Base-by-base conservation (phyloP, 2,329 filamentous ascomycete species). In the Calonectria hongkongensis region DNA sequence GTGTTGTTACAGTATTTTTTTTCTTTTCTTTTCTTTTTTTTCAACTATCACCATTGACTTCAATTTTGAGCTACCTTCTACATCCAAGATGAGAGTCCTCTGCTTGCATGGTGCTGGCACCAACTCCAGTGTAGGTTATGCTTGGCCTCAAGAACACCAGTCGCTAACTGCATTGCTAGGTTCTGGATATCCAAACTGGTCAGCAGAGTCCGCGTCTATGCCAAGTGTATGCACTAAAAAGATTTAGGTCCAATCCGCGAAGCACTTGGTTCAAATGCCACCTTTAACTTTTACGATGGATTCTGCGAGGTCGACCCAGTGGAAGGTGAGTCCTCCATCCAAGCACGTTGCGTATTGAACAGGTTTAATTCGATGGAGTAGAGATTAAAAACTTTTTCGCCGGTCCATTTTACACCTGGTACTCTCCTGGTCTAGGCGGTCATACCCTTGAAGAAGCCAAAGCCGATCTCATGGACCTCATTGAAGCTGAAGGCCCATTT, bases 321-420 rank as follows among this genome's bases (percentile, higher is more conserved):
- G 12, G 47, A 50, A 27, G 47, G 47, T 50, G 33, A 36, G 33
- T 12, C 10, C 10, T 12, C 33, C 12, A 12, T 36, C 33, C 33
- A 9, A 36, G 7, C 33, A 36, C 33, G 3, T 36, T 13, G 8
- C 33, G 12, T 13, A 13, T 36, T 36, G 10, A 12, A 36, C 33
- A 36, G 3, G 33, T 36, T 36, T 36, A 36, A 36, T 36, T 36
- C 12, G 33, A 3, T 36, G 8, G 30, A 36, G 8, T 15, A 50
- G 47, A 50, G 21, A 50, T 50, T 6, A 50, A 50, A 15, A 50
- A 50, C 25, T 25, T 50, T 8, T 50, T 50, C 47, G 2, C 47
- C 7, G 21, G 47, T 27, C 47, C 47, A 2, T 50, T 50, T 50
- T 50, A 50, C 47, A 50, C 47, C 47, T 50, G 47, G 47, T 50